phyloP scores from a whole-genome alignment of 495 filamentous ascomycete species.

The Cercophora samala region DNA sequence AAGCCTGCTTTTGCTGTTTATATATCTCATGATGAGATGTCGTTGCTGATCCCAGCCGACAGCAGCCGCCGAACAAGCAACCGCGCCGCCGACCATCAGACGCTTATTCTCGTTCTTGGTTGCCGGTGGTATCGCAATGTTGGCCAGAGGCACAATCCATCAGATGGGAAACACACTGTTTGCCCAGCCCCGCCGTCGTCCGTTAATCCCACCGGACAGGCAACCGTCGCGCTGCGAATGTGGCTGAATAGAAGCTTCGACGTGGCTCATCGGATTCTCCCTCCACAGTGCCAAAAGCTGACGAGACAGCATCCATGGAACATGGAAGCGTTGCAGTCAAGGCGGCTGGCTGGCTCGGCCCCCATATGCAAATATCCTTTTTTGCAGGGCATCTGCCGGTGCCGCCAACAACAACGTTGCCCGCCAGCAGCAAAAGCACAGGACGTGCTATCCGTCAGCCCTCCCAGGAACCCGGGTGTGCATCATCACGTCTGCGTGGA shows the following conservation, averaged over 20 bases:
- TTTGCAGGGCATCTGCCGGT: background rate
- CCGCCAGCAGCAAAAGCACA: too few relatives aligned
- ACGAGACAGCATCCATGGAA: background rate
- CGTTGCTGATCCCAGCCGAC: background rate
- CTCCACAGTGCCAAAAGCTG: background rate
- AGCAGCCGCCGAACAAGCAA: background rate
- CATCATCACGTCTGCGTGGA: background rate
- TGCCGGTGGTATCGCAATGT: background rate
- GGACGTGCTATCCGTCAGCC: background rate
- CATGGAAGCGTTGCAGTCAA: constrained; percentile 2
- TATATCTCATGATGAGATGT: background rate
- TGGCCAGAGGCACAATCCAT: background rate
- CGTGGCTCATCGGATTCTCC: background rate
- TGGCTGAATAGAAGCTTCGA: background rate
- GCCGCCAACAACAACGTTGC: background rate
- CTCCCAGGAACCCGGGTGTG: constrained; percentile 5
- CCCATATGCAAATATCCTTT: constrained; percentile 6
- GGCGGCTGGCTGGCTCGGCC: background rate
- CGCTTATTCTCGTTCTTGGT: background rate
- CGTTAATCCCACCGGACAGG: background rate
- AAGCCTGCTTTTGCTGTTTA: background rate
- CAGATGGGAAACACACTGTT: background rate
- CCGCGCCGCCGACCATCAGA: constrained; percentile 1
- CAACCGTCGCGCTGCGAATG: background rate
- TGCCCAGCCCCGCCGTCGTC: background rate